A percentile compares a stretch with the other conserved stretches of the same genome.
phyloP scores from a whole-genome alignment of 2,329 filamentous ascomycete species.

The Aspergillus vadensis region DNA sequence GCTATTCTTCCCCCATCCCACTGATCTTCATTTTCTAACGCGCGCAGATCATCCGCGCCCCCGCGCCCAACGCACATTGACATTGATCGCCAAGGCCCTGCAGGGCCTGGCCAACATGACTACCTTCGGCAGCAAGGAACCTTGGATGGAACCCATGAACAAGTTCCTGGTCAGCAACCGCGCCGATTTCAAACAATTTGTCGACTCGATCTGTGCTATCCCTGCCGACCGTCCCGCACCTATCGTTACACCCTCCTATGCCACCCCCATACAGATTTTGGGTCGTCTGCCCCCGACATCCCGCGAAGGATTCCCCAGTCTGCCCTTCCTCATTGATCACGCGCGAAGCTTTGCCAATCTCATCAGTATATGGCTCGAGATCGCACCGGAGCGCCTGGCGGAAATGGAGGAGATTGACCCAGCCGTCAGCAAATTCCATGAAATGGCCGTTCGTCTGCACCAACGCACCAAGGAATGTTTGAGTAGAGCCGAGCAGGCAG shows the following conservation, averaged over 20 bases:
- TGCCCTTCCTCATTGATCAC: constrained; percentile 91
- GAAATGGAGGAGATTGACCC: constrained; percentile 43
- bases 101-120: constrained; percentile 90
- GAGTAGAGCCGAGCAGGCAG: constrained; percentile 50
- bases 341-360: constrained; percentile 81
- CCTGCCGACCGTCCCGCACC: constrained; percentile 68
- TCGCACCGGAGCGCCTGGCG: constrained; percentile 43
- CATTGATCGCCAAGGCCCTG: constrained; percentile 86
- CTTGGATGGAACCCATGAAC: constrained; percentile 99
- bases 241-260: constrained; percentile 79
- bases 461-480: constrained; percentile 50
- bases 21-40: constrained; percentile 14
- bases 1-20: neutral
- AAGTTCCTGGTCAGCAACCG: constrained; percentile 75
- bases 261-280: constrained; percentile 87
- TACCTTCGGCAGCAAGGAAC: constrained; percentile 88
- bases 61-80: constrained; percentile 82
- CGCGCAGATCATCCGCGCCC: constrained; percentile 74
- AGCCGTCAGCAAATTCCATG: constrained; percentile 46
- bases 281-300: constrained; percentile 76
- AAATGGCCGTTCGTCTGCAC: constrained; percentile 45
- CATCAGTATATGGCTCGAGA: constrained; percentile 61
- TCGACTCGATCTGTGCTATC: constrained; percentile 83
- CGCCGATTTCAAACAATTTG: constrained; percentile 79
- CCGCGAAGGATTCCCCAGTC: constrained; percentile 86